Base-by-base conservation (phyloP, 1,284 basidiomycete genomes). In the Papiliotrema laurentii region DNA sequence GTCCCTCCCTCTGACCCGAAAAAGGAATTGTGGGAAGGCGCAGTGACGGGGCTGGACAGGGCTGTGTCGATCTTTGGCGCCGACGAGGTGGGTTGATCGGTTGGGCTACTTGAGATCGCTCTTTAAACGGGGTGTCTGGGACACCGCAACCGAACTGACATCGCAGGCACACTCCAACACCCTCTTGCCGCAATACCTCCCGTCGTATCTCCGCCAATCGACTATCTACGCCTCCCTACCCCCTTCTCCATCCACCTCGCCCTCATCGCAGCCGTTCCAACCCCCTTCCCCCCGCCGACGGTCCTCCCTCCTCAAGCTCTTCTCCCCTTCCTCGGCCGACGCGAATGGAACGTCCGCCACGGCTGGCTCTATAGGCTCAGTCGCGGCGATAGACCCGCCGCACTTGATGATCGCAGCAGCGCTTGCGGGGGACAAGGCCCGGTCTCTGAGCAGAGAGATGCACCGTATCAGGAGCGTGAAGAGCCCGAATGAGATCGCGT, bases 21-120 rank as follows among this genome's bases (percentile, higher is more conserved):
- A 26, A 85, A 86, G 60, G 90, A 92, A 66, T 83, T 87, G 55
- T 99, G 94, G 96, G 88, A 96, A 46, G 94, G 94, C 10, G 84
- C 91, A 26, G 79, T 83, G 22, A 84, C 85, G 26, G 78, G 81
- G 24, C 75, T 83, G 27, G 70, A 79, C 11, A 83, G 86, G 38
- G 81, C 82, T 0, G 74, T 80, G 40, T 59, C 69, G 9, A 75
- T 86, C 50, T 93, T 93, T 63, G 78, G 80, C 16, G 87, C 87
- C 7, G 88, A 93, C 62, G 81, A 86, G 50, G 84, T 83, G 11
- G 74, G 77, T 47, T 75, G 78, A 14, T 28, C 24, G n/a, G 6
- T 10, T 30, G 11, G 22, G 3, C 16, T 22, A 21, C 11, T 1
- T 13, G 18, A 6, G 16, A n/a, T 3, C 3, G 18, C 6, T 28